Base-by-base conservation (phyloP, 495 filamentous ascomycete species). In the Penicillium diatomitis region DNA sequence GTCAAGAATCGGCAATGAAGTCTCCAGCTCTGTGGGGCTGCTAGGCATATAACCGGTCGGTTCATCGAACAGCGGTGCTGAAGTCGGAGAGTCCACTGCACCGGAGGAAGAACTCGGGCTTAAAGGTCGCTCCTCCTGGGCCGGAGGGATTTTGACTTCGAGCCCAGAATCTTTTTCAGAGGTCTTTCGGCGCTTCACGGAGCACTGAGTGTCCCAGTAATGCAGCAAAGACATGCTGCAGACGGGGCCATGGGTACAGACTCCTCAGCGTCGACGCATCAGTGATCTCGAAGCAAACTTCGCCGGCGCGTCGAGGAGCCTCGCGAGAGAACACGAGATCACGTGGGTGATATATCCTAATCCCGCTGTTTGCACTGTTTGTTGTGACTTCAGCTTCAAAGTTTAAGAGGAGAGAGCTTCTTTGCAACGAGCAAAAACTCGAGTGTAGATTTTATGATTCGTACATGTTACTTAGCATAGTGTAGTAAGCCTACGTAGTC, bases 1-100 rank as follows among this genome's bases (percentile, higher is more conserved):
- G 53, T 79, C 69, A 6, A 92, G 68, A 5, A 74, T 71, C 8
- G 88, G 86, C 12, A 95, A 69, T 0, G 84, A 84, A 50, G 74
- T 84, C 60, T 95, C 90, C 39, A 94, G 75, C 11, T 89, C 87
- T 11, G 89, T 94, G 52, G 62, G 53, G 35, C 59, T 69, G 48
- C 52, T 62, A 10, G 54, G 49, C 8, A 64, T 62, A 29, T 72
- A 65, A 0, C 68, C 65, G 8, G 69, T 68, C 42, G 66, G 57
- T 27, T 66, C 70, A 29, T 69, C 68, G 5, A 62, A 64, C 38
- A 62, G 57, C 2, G 61, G 36, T n/a, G 12, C 40, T 6, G 40
- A 27, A 4, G 40, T 42, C 6, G 40, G 28, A 0, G 46, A 45
- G 11, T 57, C 58, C 3, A 28, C 44, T 5, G 10, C 38, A 8